Percentiles rank a stretch among this genome's conserved stretches.
phyloP scores from a whole-genome alignment of 2,329 filamentous ascomycete species.

The Shiraia bambusicola region DNA sequence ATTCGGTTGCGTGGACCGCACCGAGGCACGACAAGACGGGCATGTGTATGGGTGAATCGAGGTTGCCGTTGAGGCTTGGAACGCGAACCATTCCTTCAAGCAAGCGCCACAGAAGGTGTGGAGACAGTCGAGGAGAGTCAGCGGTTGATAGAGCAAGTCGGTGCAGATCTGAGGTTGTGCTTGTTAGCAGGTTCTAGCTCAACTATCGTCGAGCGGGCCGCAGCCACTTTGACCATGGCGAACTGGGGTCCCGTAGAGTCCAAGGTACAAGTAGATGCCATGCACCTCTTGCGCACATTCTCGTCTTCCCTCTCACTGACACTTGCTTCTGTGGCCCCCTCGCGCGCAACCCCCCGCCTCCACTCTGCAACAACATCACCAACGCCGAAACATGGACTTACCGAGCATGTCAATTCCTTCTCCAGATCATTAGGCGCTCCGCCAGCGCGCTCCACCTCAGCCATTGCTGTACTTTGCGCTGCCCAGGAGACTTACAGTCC shows the following conservation, averaged over 20 bases:
- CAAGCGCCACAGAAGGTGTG: conserved; percentile 97
- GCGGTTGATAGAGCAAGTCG: conserved; percentile 86
- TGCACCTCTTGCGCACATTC: background rate
- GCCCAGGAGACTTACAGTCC: conserved; percentile 5
- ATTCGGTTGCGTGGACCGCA: conserved; percentile 86
- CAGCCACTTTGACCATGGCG: conserved; percentile 4
- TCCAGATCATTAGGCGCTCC: conserved; percentile 69
- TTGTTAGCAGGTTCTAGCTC: conserved; percentile 26
- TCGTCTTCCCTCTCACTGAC: background rate
- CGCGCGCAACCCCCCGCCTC: conserved; percentile 10
- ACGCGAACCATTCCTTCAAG: conserved; percentile 92
- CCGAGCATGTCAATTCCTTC: conserved; percentile 92
- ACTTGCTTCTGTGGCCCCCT: conserved; percentile 2
- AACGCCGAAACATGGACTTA: conserved; percentile 54
- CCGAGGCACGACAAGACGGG: conserved; percentile 83
- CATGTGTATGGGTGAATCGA: conserved; percentile 72
- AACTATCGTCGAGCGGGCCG: background rate
- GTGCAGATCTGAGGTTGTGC: conserved; percentile 76
- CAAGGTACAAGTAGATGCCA: too few relatives aligned
- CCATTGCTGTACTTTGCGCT: conserved; percentile 26
- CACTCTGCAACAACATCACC: conserved; percentile 10
- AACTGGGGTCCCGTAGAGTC: background rate
- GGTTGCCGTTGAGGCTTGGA: conserved; percentile 65
- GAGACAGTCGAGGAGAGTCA: conserved; percentile 88
- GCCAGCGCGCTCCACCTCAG: conserved; percentile 38